phyloP scores from a whole-genome alignment of 768 basidiomycete genomes.

The Glaciozyma martinii region DNA sequence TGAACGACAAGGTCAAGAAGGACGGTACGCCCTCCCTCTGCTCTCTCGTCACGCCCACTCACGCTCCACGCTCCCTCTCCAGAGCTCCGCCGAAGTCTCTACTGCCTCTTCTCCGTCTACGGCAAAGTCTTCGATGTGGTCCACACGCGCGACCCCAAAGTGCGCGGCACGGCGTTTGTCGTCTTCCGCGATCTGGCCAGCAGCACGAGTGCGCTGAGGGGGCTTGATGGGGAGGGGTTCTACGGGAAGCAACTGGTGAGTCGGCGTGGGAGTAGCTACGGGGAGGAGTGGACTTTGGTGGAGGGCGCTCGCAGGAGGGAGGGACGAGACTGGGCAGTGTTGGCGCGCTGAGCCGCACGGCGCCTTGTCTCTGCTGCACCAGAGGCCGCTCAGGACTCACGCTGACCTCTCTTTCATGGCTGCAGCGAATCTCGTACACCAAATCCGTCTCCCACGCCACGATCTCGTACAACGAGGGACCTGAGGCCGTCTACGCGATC shows the following conservation, averaged over 20 bases:
- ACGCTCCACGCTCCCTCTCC: neutral
- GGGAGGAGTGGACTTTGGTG: no score
- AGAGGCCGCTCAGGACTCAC: neutral
- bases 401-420: neutral
- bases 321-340: neutral
- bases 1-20: constrained; percentile 9
- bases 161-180: constrained; percentile 91
- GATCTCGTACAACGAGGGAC: constrained; percentile 57
- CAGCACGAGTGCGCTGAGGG: constrained; percentile 85
- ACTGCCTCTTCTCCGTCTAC: constrained; percentile 82
- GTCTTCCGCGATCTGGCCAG: constrained; percentile 85
- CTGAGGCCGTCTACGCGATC: constrained; percentile 39
- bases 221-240: constrained; percentile 71
- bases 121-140: constrained; percentile 89
- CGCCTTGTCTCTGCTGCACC: neutral
- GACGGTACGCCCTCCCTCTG: neutral
- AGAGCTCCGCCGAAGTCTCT: constrained; percentile 73
- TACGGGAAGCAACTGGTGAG: constrained; percentile 30
- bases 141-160: constrained; percentile 72
- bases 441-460: constrained; percentile 83
- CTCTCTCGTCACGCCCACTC: neutral
- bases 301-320: neutral
- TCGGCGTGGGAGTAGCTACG: neutral
- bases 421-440: constrained; percentile 81
- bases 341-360: neutral